A percentile compares a stretch with the other conserved stretches of the same genome.
These are phyloP conservation scores for Apophysomyces ossiformis DNA, from an alignment of 371 early-diverging fungal genomes.

Conservation along the genomic window DNA sequence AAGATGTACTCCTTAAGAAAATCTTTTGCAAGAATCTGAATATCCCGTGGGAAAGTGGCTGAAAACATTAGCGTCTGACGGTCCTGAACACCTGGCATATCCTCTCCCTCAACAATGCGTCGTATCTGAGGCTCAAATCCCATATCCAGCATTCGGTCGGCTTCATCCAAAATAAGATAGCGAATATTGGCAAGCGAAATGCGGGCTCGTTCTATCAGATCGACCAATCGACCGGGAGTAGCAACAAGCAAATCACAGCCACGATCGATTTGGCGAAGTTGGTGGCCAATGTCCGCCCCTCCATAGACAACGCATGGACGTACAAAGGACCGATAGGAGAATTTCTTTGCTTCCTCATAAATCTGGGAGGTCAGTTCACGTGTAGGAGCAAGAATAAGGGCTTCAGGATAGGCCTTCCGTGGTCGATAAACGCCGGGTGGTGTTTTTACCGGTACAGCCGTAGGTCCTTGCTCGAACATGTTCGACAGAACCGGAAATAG, in stretches of 20 bases:
- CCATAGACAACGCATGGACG: slow-evolving; percentile 91
- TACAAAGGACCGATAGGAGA: slow-evolving; percentile 86
- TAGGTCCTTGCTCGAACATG: slow-evolving; percentile 84
- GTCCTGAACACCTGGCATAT: slow-evolving; percentile 77
- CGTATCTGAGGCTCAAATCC: slow-evolving; percentile 98
- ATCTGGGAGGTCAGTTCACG: slow-evolving; percentile 98
- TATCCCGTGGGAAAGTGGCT: slow-evolving; percentile 94
- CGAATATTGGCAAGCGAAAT: slow-evolving; percentile 74
- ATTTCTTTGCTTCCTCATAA: slow-evolving; percentile 75
- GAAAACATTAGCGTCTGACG: slow-evolving; percentile 96
- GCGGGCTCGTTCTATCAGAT: slow-evolving; percentile 87
- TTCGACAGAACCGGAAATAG: slow-evolving; percentile 83
- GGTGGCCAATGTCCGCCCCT: slow-evolving; percentile 90
- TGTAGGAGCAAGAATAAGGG: slow-evolving; percentile 91
- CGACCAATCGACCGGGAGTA: slow-evolving; percentile 95
- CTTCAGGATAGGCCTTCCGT: slow-evolving; percentile 16
- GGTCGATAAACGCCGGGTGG: slow-evolving; percentile 10
- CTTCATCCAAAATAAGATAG: slow-evolving; percentile 96
- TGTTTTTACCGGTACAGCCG: slow-evolving; percentile 29
- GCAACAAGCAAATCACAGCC: slow-evolving; percentile 97
- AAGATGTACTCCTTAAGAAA: slow-evolving; percentile 92
- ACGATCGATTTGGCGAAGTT: slow-evolving; percentile 83
- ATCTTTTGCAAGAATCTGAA: slow-evolving; percentile 93
- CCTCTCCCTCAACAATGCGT: slow-evolving; percentile 90
- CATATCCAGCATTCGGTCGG: slow-evolving; percentile 98